These are phyloP conservation scores for Pyrrhoderma lamaoense DNA, from an alignment of 1,284 basidiomycete genomes.

Conservation along the genomic window DNA sequence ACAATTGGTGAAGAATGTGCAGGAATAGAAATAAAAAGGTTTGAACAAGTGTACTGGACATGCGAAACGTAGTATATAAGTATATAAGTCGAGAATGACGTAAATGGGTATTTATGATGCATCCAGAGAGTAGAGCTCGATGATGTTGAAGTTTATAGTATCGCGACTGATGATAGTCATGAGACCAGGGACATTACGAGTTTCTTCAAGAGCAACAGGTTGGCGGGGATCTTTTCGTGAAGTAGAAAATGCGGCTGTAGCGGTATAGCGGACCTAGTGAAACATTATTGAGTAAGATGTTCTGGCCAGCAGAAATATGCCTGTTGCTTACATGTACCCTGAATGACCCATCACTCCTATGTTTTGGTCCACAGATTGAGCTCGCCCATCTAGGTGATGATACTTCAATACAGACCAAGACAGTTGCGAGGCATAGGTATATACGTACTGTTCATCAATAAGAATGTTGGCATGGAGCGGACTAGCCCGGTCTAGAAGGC, in stretches of 20 bases:
- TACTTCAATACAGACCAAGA: conserved; percentile 10
- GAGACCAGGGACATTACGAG: conserved; percentile 47
- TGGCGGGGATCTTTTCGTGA: conserved; percentile 27
- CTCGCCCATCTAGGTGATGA: conserved; percentile 47
- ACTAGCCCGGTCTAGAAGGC: conserved; percentile 47
- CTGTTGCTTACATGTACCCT: conserved; percentile 46
- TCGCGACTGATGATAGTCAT: conserved; percentile 51
- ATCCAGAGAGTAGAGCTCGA: background rate
- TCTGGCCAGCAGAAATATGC: background rate
- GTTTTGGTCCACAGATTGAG: conserved; percentile 48
- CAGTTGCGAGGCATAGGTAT: conserved; percentile 3
- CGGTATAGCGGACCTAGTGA: conserved; percentile 51
- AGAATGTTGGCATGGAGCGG: conserved; percentile 50
- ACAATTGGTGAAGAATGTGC: no score
- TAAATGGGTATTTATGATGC: no score
- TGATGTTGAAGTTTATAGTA: conserved; percentile 3
- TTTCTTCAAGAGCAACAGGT: conserved; percentile 47
- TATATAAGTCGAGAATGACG: no score
- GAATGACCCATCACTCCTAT: conserved; percentile 42
- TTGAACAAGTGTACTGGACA: no score
- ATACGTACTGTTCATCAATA: conserved; percentile 59
- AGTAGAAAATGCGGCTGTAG: conserved; percentile 32
- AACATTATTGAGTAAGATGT: background rate
- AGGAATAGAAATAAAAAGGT: no score
- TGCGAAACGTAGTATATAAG: no score